Evolutionary conservation across 139 green algal genomes (phyloP).

Genomic region (Diplosphaera chodatii): DNA sequence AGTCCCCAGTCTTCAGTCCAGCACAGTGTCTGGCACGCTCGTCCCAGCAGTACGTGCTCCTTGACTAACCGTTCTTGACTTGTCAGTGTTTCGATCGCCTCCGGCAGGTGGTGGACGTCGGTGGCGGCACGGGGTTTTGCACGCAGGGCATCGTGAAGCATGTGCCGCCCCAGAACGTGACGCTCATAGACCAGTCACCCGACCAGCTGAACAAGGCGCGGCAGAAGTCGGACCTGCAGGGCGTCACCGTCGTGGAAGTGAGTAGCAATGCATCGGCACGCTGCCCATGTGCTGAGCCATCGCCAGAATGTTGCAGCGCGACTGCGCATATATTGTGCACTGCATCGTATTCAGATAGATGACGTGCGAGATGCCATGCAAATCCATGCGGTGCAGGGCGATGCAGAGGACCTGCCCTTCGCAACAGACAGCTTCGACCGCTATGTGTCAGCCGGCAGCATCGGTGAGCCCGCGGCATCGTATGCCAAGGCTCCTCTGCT

Average conservation of each 20-base stretch:
- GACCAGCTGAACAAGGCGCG: constrained; percentile 90
- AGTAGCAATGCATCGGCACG: not conserved
- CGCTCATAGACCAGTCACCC: constrained; percentile 88
- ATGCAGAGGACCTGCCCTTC: constrained; percentile 92
- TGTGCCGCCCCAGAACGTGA: constrained; percentile 73
- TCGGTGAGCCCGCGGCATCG: constrained; percentile 29
- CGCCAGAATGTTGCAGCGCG: too few relatives aligned
- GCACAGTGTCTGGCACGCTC: not conserved
- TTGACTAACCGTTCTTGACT: not conserved
- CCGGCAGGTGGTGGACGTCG: constrained; percentile 81
- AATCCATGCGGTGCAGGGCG: constrained; percentile 72
- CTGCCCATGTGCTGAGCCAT: too few relatives aligned
- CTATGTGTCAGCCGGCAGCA: constrained; percentile 87
- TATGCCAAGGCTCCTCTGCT: not conserved
- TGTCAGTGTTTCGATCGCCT: not conserved
- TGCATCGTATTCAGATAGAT: too few relatives aligned
- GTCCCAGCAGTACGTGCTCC: too few relatives aligned
- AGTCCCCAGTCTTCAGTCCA: too few relatives aligned
- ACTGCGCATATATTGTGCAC: too few relatives aligned
- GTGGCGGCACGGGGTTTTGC: constrained; percentile 90
- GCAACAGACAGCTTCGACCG: constrained; percentile 80
- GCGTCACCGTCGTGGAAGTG: constrained; percentile 86
- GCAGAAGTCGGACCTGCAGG: constrained; percentile 76
- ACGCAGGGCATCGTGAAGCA: constrained; percentile 81
- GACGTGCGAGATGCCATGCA: too few relatives aligned